Evolutionary conservation across 2,329 filamentous ascomycete genomes (phyloP).

Genomic region (Clonostachys sp.): DNA sequence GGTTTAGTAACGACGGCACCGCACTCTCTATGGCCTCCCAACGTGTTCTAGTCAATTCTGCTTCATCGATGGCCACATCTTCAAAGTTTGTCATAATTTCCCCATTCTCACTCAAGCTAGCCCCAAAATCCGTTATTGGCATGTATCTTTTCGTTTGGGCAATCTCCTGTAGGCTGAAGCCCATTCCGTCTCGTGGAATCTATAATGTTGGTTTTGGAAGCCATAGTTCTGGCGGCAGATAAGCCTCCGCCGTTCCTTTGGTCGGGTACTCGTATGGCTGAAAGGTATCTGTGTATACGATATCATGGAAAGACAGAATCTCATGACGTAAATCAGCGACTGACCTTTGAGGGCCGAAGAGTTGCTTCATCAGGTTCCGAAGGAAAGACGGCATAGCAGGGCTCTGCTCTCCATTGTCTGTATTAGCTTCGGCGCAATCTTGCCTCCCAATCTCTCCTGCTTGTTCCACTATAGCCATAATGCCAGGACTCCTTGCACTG

Average conservation of each 20-base stretch:
- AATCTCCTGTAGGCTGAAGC: conserved; percentile 74
- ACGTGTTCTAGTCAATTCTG: conserved; percentile 7
- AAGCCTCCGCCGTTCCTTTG: conserved; percentile 23
- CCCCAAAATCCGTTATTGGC: conserved; percentile 64
- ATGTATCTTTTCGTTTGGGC: conserved; percentile 66
- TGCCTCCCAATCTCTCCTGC: background rate
- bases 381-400: background rate
- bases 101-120: conserved; percentile 23
- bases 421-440: background rate
- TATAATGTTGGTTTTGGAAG: conserved; percentile 66
- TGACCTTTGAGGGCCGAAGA: background rate
- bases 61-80: conserved; percentile 25
- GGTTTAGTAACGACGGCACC: background rate
- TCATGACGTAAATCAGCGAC: background rate
- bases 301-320: background rate
- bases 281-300: background rate
- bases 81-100: conserved; percentile 25
- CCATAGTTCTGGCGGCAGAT: conserved; percentile 62
- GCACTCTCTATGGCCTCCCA: background rate
- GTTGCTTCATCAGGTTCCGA: conserved; percentile 6
- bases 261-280: conserved; percentile 2
- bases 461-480: background rate
- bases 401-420: background rate
- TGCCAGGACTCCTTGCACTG: background rate
- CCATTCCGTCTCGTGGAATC: conserved; percentile 73